These are phyloP conservation scores for Phylloporus sp. DNA, from an alignment of 768 basidiomycete species.

Conservation along the genomic window DNA sequence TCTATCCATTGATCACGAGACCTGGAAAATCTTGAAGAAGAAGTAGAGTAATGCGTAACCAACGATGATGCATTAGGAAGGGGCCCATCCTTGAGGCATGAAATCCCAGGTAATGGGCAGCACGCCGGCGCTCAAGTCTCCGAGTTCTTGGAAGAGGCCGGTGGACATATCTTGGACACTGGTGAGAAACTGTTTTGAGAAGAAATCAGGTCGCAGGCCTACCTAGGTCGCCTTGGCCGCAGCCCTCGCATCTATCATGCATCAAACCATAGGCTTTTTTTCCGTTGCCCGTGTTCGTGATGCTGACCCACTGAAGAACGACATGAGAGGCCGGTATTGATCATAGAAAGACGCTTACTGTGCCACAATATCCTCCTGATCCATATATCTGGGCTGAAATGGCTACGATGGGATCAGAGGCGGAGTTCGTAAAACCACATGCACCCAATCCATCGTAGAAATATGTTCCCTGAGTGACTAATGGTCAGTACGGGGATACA, in stretches of 20 bases:
- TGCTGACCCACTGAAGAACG: conserved; percentile 47
- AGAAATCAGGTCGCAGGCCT: conserved; percentile 15
- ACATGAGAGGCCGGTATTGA: conserved; percentile 5
- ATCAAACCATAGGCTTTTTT: conserved; percentile 44
- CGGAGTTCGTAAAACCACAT: conserved; percentile 50
- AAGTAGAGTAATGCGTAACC: neutral
- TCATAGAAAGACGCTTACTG: conserved; percentile 38
- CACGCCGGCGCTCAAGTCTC: conserved; percentile 42
- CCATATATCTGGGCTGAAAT: conserved; percentile 52
- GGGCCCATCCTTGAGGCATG: conserved; percentile 42
- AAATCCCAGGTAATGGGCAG: conserved; percentile 59
- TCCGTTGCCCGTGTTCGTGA: conserved; percentile 55
- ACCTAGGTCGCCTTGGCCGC: conserved; percentile 54
- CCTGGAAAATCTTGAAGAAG: conserved; percentile 5
- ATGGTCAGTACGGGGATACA: conserved; percentile 2
- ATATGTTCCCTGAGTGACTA: conserved; percentile 55
- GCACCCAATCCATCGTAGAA: conserved; percentile 57
- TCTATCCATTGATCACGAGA: conserved; percentile 7
- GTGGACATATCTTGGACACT: conserved; percentile 57
- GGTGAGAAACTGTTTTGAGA: conserved; percentile 5
- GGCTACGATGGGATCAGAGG: conserved; percentile 56
- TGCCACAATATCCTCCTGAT: conserved; percentile 51
- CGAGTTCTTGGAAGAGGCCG: conserved; percentile 52
- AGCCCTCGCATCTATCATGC: conserved; percentile 57
- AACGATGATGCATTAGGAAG: conserved; percentile 25